These are phyloP conservation scores for Babesia caballi DNA, from an alignment of 169 alveolate genomes.

Conservation along the genomic window DNA sequence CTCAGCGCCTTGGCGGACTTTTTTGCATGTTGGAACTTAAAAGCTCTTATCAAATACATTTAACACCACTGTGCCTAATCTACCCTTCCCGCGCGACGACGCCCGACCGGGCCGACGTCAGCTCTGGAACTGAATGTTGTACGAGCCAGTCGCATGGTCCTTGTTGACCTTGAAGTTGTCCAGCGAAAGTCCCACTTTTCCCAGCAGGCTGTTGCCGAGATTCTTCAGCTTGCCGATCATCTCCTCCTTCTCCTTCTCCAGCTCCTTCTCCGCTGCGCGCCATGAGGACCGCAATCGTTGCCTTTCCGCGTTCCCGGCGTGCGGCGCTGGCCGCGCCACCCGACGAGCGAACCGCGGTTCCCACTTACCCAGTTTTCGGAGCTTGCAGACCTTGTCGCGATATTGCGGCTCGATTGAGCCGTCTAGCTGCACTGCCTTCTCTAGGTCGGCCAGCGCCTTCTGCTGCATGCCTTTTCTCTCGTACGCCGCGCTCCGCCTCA, in stretches of 20 bases:
- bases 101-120: too few species aligned
- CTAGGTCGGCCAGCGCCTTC: slow-evolving; percentile 82
- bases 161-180: slow-evolving; percentile 91
- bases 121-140: slow-evolving; percentile 89
- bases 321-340: too few species aligned
- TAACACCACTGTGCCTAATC: too few species aligned
- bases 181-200: slow-evolving; percentile 91
- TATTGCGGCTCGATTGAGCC: slow-evolving; percentile 67
- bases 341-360: too few species aligned
- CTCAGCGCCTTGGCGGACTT: neutral
- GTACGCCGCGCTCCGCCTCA: slow-evolving; percentile 81
- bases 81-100: too few species aligned
- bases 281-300: too few species aligned
- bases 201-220: slow-evolving; percentile 88
- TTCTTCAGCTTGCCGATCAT: slow-evolving; percentile 92
- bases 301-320: too few species aligned
- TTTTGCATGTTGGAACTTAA: too few species aligned
- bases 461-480: slow-evolving; percentile 83
- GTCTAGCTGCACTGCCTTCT: slow-evolving; percentile 82
- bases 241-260: slow-evolving; percentile 88
- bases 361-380: slow-evolving; percentile 48
- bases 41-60: too few species aligned
- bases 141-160: slow-evolving; percentile 89
- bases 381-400: slow-evolving; percentile 13
- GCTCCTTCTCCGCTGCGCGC: slow-evolving; percentile 79